Evolutionary conservation across 176 grass and related monocot species (phyloP), one percentile per base, ranked within the genome.

Genomic region (Themeda triandra): DNA sequence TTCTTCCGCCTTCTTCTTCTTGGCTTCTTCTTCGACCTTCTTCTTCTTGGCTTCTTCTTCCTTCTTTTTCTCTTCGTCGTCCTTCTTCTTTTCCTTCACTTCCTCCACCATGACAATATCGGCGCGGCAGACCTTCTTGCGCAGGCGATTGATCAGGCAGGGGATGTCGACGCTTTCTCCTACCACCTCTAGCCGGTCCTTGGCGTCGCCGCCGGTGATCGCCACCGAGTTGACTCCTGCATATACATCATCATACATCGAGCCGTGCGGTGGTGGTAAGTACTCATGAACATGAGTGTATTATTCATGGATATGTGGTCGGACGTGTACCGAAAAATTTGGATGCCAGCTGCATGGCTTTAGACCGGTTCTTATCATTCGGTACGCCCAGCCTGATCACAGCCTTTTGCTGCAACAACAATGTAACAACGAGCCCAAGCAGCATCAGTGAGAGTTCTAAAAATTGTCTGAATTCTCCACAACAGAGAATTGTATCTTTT

Each of bases 91-190:
- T 13, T 69, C 48, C 75, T 90, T 92, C 10, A 90, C 73, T 6
- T 92, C 92, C 68, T 90, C 95, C 63, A 97, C 83, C 78, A 60
- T 62, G 18, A 92, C 2, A 54, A 94, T 83, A 0, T 81, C 18
- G 36, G 90, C 84, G 54, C 36, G n/a, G 2, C 88, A 85, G 24
- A 97, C 6, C 87, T 91, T 93, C 82, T 81, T 96, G 67, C 87
- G 86, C 36, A 93, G 53, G 10, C 28, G 48, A 2, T 6, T 54
- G 35, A 87, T 80, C 12, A 97, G 42, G 75, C 45, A 63, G 59
- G 69, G 49, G 1, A 53, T 25, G 67, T 92, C 91, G 18, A 97
- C 19, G 23, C 75, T 65, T 4, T 84, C 89, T 41, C 89, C 94
- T 1, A 86, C 66, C 23, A 97, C 83, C 84, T 89, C 88, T 27